Evolutionary conservation across 1,284 basidiomycete genomes (phyloP).

Genomic region (Ganoderma leucocontextum): DNA sequence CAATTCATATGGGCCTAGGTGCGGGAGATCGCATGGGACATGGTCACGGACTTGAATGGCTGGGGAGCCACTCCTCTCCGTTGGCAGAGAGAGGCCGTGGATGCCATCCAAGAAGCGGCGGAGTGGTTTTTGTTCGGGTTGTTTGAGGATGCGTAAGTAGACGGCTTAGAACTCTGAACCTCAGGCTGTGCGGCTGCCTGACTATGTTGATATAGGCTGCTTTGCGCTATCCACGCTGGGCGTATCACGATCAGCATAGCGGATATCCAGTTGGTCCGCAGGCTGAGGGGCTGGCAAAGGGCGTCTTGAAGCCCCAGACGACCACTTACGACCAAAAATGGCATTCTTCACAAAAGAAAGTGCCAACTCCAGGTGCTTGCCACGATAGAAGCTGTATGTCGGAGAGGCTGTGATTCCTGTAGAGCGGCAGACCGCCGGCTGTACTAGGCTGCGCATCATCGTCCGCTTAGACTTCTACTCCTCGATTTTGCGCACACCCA

Average conservation of each 20-base stretch:
- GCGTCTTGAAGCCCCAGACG: neutral
- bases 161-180: neutral
- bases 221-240: neutral
- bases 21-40: constrained; percentile 89
- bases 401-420: neutral
- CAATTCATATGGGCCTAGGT: constrained; percentile 60
- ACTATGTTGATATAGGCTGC: neutral
- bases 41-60: constrained; percentile 79
- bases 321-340: neutral
- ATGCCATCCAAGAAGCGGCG: constrained; percentile 93
- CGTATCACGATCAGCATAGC: neutral
- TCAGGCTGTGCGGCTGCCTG: neutral
- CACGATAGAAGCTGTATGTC: neutral
- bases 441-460: neutral
- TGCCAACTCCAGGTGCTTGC: neutral
- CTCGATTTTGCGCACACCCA: neutral
- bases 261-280: constrained; percentile 1
- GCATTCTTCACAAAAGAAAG: neutral
- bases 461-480: neutral
- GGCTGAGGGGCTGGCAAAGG: constrained; percentile 1
- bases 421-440: neutral
- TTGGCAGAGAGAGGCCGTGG: constrained; percentile 91
- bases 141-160: constrained; percentile 92
- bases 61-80: constrained; percentile 70
- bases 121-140: constrained; percentile 94